Percentiles rank a stretch among this genome's conserved stretches.
These are phyloP conservation scores for Histomonas meleagridis DNA, from an alignment of 208 protist genomes.

Conservation along the genomic window DNA sequence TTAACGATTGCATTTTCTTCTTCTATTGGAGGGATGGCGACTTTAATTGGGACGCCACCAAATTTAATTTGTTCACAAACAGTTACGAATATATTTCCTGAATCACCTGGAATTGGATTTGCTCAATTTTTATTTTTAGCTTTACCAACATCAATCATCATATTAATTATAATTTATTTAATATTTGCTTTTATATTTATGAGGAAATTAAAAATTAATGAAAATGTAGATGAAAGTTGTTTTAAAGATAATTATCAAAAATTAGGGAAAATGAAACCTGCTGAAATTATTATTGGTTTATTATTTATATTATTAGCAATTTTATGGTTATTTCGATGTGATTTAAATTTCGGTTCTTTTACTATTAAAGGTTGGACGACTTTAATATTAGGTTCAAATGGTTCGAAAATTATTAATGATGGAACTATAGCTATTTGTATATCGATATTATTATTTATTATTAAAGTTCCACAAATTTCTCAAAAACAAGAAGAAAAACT, in stretches of 20 bases:
- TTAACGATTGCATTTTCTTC: slow-evolving; percentile 11
- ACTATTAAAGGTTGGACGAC: background rate
- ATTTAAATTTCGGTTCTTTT: background rate
- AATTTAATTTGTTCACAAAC: slow-evolving; percentile 43
- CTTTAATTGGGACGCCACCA: slow-evolving; percentile 47
- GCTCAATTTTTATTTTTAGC: slow-evolving; percentile 29
- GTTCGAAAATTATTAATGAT: background rate
- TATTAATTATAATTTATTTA: background rate
- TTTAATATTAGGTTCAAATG: background rate
- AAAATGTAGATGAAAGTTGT: background rate
- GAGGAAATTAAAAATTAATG: background rate
- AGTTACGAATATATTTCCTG: background rate
- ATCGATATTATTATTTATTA: background rate
- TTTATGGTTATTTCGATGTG: background rate
- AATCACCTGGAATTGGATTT: background rate
- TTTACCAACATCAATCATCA: background rate
- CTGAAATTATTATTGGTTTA: background rate
- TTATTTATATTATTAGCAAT: background rate
- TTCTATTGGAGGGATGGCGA: slow-evolving; percentile 44
- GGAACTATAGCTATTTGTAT: background rate
- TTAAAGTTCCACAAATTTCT: background rate
- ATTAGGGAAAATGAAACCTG: background rate
- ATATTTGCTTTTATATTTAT: background rate
- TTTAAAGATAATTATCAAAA: background rate
- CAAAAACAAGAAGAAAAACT: background rate